Conservation (phyloP, 2,329 filamentous ascomycete genomes). For the Penicillium sp. region DNA sequence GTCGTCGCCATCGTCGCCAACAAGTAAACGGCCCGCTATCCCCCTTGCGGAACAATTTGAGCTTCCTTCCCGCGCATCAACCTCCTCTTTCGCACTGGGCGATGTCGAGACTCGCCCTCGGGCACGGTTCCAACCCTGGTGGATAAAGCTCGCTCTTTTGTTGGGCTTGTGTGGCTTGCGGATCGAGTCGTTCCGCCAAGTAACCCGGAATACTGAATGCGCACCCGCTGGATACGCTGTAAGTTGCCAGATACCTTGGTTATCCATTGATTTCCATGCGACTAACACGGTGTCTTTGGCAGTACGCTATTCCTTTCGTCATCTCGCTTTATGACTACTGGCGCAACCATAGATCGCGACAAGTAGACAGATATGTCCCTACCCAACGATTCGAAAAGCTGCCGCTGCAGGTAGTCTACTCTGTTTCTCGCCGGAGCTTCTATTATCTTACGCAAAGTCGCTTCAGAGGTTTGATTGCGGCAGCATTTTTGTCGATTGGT, state of each 20-base stretch:
- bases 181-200: slow-evolving; percentile 32
- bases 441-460: slow-evolving; percentile 27
- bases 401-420: slow-evolving; percentile 11
- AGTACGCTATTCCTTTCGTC: slow-evolving; percentile 36
- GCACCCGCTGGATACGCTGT: slow-evolving; percentile 29
- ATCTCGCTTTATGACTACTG: slow-evolving; percentile 37
- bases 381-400: slow-evolving; percentile 14
- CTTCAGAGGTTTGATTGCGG: slow-evolving; percentile 33
- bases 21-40: slow-evolving; percentile 23
- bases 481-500: slow-evolving; percentile 32
- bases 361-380: slow-evolving; percentile 18
- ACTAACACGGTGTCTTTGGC: slow-evolving; percentile 10
- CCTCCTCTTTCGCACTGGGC: slow-evolving; percentile 8
- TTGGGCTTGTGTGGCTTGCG: slow-evolving; percentile 9
- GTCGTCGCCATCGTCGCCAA: slow-evolving; percentile 18
- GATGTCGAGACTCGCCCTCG: slow-evolving; percentile 4
- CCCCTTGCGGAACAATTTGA: slow-evolving; percentile 25
- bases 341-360: slow-evolving; percentile 23
- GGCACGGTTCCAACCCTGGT: slow-evolving; percentile 9
- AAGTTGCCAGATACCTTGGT: slow-evolving; percentile 11
- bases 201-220: slow-evolving; percentile 40
- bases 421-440: slow-evolving; percentile 27
- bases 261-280: neutral
- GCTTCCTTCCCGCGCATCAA: slow-evolving; percentile 14
- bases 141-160: slow-evolving; percentile 11